These are phyloP conservation scores for Rusavskia elegans DNA, from an alignment of 495 filamentous ascomycete genomes.

Conservation along the genomic window DNA sequence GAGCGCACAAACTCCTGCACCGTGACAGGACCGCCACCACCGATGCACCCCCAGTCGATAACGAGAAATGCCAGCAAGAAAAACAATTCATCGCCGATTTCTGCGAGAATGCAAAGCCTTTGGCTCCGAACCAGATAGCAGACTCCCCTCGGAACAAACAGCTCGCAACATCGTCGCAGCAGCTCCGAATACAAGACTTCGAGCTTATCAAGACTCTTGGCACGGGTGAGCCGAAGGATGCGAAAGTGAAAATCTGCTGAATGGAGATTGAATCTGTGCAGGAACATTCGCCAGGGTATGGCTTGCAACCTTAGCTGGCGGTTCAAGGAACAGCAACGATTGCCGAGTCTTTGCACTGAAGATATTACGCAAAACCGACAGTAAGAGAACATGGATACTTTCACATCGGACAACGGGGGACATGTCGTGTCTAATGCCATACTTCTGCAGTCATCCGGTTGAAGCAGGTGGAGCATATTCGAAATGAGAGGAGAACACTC, in stretches of 20 bases:
- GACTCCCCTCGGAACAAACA: conserved; percentile 39
- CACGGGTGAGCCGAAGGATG: conserved; percentile 41
- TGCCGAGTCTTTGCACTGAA: conserved; percentile 83
- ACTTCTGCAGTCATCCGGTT: conserved; percentile 61
- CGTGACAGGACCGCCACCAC: conserved; percentile 6
- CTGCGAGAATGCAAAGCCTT: conserved; percentile 34
- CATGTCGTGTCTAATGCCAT: conserved; percentile 5
- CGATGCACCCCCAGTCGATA: conserved; percentile 24
- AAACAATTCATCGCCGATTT: conserved; percentile 25
- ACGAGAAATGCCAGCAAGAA: conserved; percentile 21
- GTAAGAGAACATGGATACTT: conserved; percentile 20
- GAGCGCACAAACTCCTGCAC: conserved; percentile 11
- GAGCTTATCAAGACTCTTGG: conserved; percentile 77
- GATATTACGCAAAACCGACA: conserved; percentile 77
- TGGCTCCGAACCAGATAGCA: conserved; percentile 36
- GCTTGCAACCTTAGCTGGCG: conserved; percentile 54
- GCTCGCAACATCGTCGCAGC: conserved; percentile 37
- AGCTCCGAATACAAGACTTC: conserved; percentile 57
- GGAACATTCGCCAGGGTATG: conserved; percentile 94
- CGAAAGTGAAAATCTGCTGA: background rate
- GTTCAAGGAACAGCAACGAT: conserved; percentile 34
- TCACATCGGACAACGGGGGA: background rate
- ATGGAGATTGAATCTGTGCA: conserved; percentile 21
- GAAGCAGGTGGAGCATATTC: conserved; percentile 96
- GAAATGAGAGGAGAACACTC: conserved; percentile 79